Evolutionary conservation across 164 flowering plant species (phyloP), one percentile per base, ranked within the genome.

Genomic region (Annona squamosa): DNA sequence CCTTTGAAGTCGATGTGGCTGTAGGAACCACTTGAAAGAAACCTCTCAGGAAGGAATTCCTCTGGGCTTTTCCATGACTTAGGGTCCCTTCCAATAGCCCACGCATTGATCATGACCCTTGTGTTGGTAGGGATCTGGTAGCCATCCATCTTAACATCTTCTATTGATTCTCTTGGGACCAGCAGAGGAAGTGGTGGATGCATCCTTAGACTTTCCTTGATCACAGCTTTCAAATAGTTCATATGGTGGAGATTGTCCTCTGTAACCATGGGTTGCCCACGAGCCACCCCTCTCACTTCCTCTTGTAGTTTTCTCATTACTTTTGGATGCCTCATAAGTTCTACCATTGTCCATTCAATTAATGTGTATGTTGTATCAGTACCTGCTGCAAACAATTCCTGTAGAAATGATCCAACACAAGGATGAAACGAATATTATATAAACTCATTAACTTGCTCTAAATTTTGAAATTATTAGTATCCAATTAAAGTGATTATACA

Each of bases 1-100:
- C 66, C 66, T 19, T 63, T 37, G 42, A 18, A 63, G 26, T 63
- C 66, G 13, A 52, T 6, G 0, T 10, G 6, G 17, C 59, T 52
- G 46, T 68, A 37, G 10, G 45, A 9, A 4, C 16, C 46, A 67
- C 48, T 44, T 7, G 37, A 13, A 3, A 42, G 4, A 57, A 68
- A 68, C 26, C 71, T 68, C 42, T 68, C 71, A 6, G 71, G 71
- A 12, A 16, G 9, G 12, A 68, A 68, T 57, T 68, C 59, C 3
- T 46, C 41, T 17, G 71, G 57, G 12, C 46, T 48, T 46, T 68
- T 46, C 71, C 71, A 68, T 41, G 37, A 68, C 5, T 68, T 57
- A 48, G 57, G 37, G 13, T 68, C 57, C 18, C 52, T 52, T 57
- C 71, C 71, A 17, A 47, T 68, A 0, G 71, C 71, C 9, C 5